phyloP scores from a whole-genome alignment of 2,329 filamentous ascomycete species.

The Teratosphaeria pseudoeucalypti region DNA sequence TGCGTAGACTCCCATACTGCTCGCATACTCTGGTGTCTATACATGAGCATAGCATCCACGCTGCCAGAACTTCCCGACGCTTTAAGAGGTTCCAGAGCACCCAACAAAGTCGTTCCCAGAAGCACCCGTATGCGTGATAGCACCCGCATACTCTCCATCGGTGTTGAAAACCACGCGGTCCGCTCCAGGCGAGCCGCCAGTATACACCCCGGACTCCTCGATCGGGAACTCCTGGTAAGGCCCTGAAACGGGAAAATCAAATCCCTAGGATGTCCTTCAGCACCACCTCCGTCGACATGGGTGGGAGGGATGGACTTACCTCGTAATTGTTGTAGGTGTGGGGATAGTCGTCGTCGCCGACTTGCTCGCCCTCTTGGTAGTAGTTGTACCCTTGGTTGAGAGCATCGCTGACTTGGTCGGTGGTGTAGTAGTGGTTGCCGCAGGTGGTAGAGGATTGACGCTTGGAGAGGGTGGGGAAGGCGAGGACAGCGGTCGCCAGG shows the following conservation, averaged over 20 bases:
- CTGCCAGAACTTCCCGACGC: neutral
- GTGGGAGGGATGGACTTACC: neutral
- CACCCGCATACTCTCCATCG: conserved; percentile 46
- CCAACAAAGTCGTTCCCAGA: conserved; percentile 57
- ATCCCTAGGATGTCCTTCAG: conserved; percentile 29
- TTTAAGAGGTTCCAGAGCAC: conserved; percentile 37
- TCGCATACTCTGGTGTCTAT: neutral
- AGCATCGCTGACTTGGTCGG: conserved; percentile 40
- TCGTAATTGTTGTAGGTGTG: conserved; percentile 16
- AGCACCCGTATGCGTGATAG: conserved; percentile 62
- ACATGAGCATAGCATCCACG: neutral
- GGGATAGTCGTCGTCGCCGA: conserved; percentile 26
- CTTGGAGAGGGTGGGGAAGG: conserved; percentile 21
- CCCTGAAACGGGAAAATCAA: conserved; percentile 46
- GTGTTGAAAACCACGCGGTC: conserved; percentile 57
- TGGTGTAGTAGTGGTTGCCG: conserved; percentile 44
- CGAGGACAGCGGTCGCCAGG: conserved; percentile 19
- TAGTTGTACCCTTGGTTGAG: conserved; percentile 42
- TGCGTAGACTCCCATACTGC: neutral
- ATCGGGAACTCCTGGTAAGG: conserved; percentile 58
- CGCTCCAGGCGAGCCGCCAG: conserved; percentile 52
- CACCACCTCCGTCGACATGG: neutral
- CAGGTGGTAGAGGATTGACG: conserved; percentile 43
- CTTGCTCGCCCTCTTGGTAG: conserved; percentile 28
- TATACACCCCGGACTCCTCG: conserved; percentile 39